Evolutionary conservation across 2,329 filamentous ascomycete genomes (phyloP).

Genomic region (Emmonsia crescens): DNA sequence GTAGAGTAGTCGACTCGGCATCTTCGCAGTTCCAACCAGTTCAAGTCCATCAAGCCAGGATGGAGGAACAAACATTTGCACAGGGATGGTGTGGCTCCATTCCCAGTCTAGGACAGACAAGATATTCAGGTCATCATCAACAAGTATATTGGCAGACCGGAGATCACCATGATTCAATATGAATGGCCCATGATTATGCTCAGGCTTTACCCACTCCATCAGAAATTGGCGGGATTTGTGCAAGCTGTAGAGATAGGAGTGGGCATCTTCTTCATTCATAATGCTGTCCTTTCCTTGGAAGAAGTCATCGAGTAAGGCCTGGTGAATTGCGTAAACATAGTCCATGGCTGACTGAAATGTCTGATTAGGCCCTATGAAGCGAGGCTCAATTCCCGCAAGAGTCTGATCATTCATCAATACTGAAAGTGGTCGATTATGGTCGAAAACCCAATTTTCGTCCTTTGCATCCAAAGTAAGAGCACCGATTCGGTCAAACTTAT

Average conservation of each 20-base stretch:
- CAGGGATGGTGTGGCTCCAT: background rate
- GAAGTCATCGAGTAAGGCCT: slow-evolving; percentile 4
- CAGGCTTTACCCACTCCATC: slow-evolving; percentile 9
- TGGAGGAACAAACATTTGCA: background rate
- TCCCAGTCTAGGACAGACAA: background rate
- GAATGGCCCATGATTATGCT: slow-evolving; percentile 9
- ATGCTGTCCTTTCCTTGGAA: background rate
- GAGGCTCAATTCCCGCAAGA: background rate
- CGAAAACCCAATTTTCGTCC: background rate
- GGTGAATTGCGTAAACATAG: slow-evolving; percentile 5
- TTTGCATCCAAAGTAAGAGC: background rate
- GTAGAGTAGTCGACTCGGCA: too few relatives aligned
- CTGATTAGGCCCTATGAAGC: background rate
- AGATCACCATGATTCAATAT: slow-evolving; percentile 11
- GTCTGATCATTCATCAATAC: background rate
- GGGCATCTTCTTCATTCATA: slow-evolving; percentile 6
- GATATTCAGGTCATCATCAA: background rate
- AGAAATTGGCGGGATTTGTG: slow-evolving; percentile 1
- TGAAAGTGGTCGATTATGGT: background rate
- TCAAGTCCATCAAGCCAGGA: background rate
- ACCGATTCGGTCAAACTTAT: background rate
- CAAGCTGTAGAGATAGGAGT: slow-evolving; percentile 7
- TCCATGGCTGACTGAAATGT: slow-evolving; percentile 8
- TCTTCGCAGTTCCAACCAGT: too few relatives aligned
- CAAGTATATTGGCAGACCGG: slow-evolving; percentile 5